These are phyloP conservation scores for Phytomonas sp. DNA, from an alignment of 208 protist genomes.

Conservation along the genomic window DNA sequence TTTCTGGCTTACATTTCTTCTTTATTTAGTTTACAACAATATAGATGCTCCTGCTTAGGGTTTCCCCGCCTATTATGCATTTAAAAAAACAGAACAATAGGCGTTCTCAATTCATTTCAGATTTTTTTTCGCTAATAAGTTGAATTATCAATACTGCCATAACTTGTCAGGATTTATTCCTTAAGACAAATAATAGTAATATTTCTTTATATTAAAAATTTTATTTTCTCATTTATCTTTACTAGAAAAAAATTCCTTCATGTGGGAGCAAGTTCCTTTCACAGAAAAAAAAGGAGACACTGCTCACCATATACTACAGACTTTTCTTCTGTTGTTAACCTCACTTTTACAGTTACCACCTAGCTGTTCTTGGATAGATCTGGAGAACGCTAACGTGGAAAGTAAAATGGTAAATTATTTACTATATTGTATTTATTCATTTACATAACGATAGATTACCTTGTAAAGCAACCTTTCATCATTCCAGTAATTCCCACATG, in stretches of 20 bases:
- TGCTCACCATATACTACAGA: not conserved
- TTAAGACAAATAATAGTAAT: constrained; percentile 3
- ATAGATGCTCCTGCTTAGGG: not conserved
- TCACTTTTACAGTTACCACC: not conserved
- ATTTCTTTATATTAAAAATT: not conserved
- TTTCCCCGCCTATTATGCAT: not conserved
- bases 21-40: not conserved
- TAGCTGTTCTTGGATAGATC: not conserved
- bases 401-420: not conserved
- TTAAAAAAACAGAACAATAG: not conserved
- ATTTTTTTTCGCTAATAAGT: not conserved
- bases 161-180: not conserved
- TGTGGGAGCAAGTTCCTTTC: not conserved
- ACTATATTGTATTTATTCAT: not conserved
- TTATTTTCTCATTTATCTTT: constrained; percentile 2
- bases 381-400: not conserved
- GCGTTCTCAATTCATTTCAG: not conserved
- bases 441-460: not conserved
- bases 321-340: not conserved
- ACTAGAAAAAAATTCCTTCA: not conserved
- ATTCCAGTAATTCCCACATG: not conserved
- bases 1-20: not conserved
- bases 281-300: not conserved
- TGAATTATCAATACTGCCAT: not conserved
- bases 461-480: not conserved